phyloP scores from a whole-genome alignment of 2,329 filamentous ascomycete species.

The Trichoderma koningii region DNA sequence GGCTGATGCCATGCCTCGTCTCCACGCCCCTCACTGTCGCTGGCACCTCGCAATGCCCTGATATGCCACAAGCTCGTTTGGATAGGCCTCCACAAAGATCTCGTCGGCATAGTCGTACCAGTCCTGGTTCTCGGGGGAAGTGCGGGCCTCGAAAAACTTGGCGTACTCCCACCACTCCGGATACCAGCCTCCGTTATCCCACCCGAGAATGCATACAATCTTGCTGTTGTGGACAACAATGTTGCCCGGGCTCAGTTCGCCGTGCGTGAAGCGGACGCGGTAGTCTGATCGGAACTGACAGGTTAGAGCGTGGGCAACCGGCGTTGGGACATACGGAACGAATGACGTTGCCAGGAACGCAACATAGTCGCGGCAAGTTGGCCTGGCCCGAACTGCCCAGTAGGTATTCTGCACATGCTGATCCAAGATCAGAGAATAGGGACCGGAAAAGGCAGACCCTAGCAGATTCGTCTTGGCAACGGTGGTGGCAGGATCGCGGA shows the following conservation, averaged over 20 bases:
- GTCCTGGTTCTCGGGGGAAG: constrained; percentile 34
- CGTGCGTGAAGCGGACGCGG: constrained; percentile 33
- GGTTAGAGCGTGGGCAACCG: constrained; percentile 32
- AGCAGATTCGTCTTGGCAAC: constrained; percentile 7
- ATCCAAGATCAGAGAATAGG: constrained; percentile 35
- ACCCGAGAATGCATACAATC: constrained; percentile 36
- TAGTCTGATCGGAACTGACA: constrained; percentile 30
- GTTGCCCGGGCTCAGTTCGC: constrained; percentile 36
- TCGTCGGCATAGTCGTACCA: constrained; percentile 39
- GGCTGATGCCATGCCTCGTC: not conserved
- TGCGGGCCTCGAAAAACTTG: constrained; percentile 40
- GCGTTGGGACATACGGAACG: constrained; percentile 33
- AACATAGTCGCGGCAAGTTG: constrained; percentile 31
- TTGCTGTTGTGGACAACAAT: constrained; percentile 35
- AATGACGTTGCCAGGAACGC: constrained; percentile 36
- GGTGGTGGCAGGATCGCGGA: not conserved
- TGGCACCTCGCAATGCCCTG: constrained; percentile 39
- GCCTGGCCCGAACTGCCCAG: constrained; percentile 34
- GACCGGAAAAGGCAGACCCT: constrained; percentile 30
- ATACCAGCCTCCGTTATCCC: constrained; percentile 40
- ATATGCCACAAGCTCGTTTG: constrained; percentile 37
- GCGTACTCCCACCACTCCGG: constrained; percentile 42
- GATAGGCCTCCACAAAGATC: constrained; percentile 35
- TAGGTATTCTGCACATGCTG: constrained; percentile 36
- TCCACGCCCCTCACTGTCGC: constrained; percentile 25